Conservation (phyloP, 257 asterid species). For the Solanum verrucosum region DNA sequence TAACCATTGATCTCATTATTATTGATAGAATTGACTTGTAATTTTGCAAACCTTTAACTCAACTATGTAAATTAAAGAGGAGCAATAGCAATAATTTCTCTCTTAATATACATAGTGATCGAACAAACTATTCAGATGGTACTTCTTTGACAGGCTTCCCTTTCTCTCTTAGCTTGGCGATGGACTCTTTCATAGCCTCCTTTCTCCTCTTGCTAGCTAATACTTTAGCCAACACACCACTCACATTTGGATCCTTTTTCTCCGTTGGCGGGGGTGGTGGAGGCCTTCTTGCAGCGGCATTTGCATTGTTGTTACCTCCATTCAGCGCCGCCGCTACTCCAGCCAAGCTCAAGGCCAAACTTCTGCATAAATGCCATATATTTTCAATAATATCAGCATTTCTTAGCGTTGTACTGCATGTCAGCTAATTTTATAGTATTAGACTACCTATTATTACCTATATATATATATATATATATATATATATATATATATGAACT, state of each 20-base stretch:
- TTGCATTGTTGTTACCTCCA: constrained; percentile 25
- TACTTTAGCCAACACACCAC: constrained; percentile 58
- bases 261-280: constrained; percentile 75
- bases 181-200: constrained; percentile 71
- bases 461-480: too few relatives aligned
- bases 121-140: constrained; percentile 24
- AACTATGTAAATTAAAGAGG: background rate
- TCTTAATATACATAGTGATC: background rate
- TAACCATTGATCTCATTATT: background rate
- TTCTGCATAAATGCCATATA: constrained; percentile 27
- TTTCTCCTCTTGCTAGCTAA: constrained; percentile 87
- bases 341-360: constrained; percentile 41
- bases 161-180: constrained; percentile 50
- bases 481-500: too few relatives aligned
- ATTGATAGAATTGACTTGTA: background rate
- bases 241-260: constrained; percentile 73
- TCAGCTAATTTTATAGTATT: background rate
- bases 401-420: background rate
- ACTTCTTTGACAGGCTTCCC: constrained; percentile 37
- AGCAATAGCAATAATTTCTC: background rate
- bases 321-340: constrained; percentile 31
- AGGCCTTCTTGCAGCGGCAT: constrained; percentile 65
- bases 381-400: background rate
- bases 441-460: too few relatives aligned
- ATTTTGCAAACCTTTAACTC: background rate